Evolutionary conservation across 768 basidiomycete genomes (phyloP).

Genomic region (Cytidiella melzeri): DNA sequence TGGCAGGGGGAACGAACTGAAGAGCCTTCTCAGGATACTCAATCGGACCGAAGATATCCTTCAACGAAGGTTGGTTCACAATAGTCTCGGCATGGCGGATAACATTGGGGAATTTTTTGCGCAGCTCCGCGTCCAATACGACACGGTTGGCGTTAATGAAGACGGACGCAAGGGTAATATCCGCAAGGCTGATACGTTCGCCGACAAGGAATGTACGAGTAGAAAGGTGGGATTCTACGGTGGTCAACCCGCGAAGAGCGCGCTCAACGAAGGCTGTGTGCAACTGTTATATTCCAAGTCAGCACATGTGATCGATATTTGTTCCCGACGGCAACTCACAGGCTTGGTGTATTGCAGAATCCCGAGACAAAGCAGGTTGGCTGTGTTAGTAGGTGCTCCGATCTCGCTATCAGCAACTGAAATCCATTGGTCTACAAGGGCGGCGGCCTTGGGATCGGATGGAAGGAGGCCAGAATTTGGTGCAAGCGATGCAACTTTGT

Average conservation of each 20-base stretch:
- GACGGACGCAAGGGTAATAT: conserved; percentile 61
- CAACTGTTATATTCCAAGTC: conserved; percentile 33
- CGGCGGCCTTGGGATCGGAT: conserved; percentile 53
- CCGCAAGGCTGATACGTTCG: conserved; percentile 93
- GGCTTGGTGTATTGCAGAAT: conserved; percentile 77
- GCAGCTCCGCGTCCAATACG: conserved; percentile 59
- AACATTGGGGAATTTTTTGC: conserved; percentile 66
- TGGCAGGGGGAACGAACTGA: conserved; percentile 68
- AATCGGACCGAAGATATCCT: conserved; percentile 56
- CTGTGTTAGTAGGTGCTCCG: conserved; percentile 29
- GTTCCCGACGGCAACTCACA: conserved; percentile 35
- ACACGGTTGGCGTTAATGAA: conserved; percentile 47
- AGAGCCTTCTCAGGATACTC: conserved; percentile 62
- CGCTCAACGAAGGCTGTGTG: conserved; percentile 52
- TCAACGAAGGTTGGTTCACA: conserved; percentile 74
- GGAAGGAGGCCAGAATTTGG: conserved; percentile 81
- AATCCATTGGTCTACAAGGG: conserved; percentile 81
- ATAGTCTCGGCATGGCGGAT: conserved; percentile 86
- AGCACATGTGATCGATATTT: not conserved
- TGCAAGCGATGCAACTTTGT: conserved; percentile 64
- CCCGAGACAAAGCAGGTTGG: conserved; percentile 40
- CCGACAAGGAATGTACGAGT: conserved; percentile 86
- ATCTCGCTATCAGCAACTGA: conserved; percentile 71
- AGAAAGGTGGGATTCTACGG: conserved; percentile 68
- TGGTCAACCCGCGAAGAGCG: conserved; percentile 50